These are phyloP conservation scores for Oryza punctata DNA, from an alignment of 176 grass and related monocot species.

Conservation along the genomic window DNA sequence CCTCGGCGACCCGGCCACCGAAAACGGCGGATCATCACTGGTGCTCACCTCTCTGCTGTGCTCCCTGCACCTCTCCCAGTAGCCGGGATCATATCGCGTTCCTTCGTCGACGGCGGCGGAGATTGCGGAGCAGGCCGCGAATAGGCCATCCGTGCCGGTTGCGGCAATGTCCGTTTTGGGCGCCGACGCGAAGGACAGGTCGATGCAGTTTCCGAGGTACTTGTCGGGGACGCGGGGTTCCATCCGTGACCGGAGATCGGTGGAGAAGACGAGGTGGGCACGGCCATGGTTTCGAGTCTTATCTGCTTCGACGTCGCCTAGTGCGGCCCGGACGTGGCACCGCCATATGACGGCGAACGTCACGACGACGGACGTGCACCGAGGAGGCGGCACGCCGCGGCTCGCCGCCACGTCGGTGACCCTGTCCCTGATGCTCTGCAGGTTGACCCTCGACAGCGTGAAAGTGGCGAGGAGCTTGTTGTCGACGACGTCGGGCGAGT, in stretches of 20 bases:
- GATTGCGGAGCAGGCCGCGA: not conserved
- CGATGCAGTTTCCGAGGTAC: constrained; percentile 52
- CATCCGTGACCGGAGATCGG: constrained; percentile 23
- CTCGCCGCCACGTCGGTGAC: not conserved
- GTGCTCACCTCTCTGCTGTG: not conserved
- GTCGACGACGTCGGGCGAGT: not conserved
- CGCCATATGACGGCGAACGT: constrained; percentile 27
- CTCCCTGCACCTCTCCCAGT: not conserved
- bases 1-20: too few relatives aligned
- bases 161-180: not conserved
- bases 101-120: constrained; percentile 7
- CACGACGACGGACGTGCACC: constrained; percentile 33
- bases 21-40: too few relatives aligned
- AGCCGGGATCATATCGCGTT: not conserved
- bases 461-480: constrained; percentile 20
- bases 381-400: not conserved
- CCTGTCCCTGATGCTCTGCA: constrained; percentile 16
- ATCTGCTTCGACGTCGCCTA: not conserved
- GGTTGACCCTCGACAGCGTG: constrained; percentile 6
- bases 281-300: not conserved
- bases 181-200: not conserved
- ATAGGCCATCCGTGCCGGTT: not conserved
- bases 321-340: not conserved
- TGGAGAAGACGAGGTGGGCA: not conserved
- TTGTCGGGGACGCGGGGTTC: constrained; percentile 24